Evolutionary conservation across 2,329 filamentous ascomycete species (phyloP).

Genomic region (Trichoderma koningiopsis): DNA sequence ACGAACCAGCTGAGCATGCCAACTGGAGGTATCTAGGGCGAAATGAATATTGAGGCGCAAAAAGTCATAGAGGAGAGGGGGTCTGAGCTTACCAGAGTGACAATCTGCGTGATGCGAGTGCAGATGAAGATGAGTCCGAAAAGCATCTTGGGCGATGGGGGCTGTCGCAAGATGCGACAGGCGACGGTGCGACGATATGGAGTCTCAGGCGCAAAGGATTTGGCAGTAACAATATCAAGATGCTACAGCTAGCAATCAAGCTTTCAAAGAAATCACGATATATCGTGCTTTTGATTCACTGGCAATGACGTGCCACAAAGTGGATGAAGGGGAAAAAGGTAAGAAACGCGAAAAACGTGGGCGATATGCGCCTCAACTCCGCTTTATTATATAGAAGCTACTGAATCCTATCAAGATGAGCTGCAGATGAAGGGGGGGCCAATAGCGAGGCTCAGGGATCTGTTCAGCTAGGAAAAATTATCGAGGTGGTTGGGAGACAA

Average conservation of each 20-base stretch:
- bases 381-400: slow-evolving; percentile 3
- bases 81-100: slow-evolving; percentile 58
- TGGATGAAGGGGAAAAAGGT: not conserved
- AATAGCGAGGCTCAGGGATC: not conserved
- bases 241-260: not conserved
- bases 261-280: not conserved
- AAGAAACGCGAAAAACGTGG: slow-evolving; percentile 2
- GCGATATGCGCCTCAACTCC: slow-evolving; percentile 8
- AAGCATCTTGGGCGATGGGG: slow-evolving; percentile 52
- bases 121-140: slow-evolving; percentile 65
- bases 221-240: not conserved
- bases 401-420: not conserved
- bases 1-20: slow-evolving; percentile 71
- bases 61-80: not conserved
- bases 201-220: not conserved
- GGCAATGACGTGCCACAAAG: slow-evolving; percentile 9
- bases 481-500: slow-evolving; percentile 23
- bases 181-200: not conserved
- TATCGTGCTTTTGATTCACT: not conserved
- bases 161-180: slow-evolving; percentile 10
- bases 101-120: slow-evolving; percentile 63
- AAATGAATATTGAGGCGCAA: not conserved
- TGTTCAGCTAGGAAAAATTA: slow-evolving; percentile 3
- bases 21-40: slow-evolving; percentile 60
- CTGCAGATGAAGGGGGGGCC: not conserved